A percentile compares a stretch with the other conserved stretches of the same genome.
Conservation (phyloP, 129 eudicot species). For the Lactuca sativa region DNA sequence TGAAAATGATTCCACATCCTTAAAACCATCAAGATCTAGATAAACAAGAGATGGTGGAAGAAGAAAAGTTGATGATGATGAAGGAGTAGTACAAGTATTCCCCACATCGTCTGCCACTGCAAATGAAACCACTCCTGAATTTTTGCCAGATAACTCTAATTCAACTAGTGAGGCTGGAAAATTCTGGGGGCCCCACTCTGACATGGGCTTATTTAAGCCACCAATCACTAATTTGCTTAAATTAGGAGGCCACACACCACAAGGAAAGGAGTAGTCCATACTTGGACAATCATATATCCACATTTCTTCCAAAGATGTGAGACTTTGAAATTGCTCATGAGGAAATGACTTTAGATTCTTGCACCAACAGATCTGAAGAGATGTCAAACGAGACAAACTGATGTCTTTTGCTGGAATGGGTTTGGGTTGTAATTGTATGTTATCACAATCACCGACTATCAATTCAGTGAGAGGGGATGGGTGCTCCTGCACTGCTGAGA, state of each 20-base stretch:
- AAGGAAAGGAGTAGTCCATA: background rate
- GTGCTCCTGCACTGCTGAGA: background rate
- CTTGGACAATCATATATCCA: background rate
- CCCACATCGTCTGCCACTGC: background rate
- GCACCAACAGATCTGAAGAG: background rate
- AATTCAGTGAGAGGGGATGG: background rate
- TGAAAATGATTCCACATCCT: constrained; percentile 3
- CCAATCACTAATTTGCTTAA: background rate
- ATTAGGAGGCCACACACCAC: background rate
- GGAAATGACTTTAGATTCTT: background rate
- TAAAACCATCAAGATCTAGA: background rate
- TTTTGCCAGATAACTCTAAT: background rate
- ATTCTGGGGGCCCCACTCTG: background rate
- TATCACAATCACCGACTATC: background rate
- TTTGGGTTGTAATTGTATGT: background rate
- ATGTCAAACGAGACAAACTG: background rate
- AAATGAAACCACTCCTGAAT: constrained; percentile 19
- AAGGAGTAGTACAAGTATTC: too few species aligned
- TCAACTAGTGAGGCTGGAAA: constrained; percentile 7
- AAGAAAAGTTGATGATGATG: background rate
- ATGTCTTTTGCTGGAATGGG: too few species aligned
- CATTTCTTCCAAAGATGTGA: background rate
- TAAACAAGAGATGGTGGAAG: constrained; percentile 9
- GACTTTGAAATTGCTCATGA: background rate
- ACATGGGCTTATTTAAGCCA: background rate